Conservation (phyloP, 2,329 filamentous ascomycete genomes). For the Didymella pomorum region DNA sequence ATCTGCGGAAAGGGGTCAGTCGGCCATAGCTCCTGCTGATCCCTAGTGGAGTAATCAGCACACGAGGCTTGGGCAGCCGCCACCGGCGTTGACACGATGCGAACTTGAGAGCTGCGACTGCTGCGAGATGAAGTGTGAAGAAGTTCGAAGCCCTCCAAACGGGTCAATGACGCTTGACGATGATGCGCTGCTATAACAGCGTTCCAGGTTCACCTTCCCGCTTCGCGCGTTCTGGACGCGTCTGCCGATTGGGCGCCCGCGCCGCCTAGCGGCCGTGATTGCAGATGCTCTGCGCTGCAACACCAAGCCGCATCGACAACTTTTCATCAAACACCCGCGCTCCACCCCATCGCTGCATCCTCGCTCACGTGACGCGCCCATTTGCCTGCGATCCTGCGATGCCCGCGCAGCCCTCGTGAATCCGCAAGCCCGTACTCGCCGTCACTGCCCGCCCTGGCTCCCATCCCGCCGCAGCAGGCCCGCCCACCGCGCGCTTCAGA, state of each 20-base stretch:
- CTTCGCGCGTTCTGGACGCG: slow-evolving; percentile 14
- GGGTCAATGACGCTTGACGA: neutral
- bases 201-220: slow-evolving; percentile 3
- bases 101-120: neutral
- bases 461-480: slow-evolving; percentile 38
- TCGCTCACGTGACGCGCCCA: slow-evolving; percentile 26
- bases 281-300: slow-evolving; percentile 13
- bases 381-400: slow-evolving; percentile 25
- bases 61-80: slow-evolving; percentile 9
- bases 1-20: slow-evolving; percentile 20
- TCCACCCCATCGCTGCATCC: slow-evolving; percentile 30
- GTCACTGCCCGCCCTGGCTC: slow-evolving; percentile 48
- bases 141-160: neutral
- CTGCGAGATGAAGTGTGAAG: neutral
- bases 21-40: slow-evolving; percentile 18
- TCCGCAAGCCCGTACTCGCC: slow-evolving; percentile 8
- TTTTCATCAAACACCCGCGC: slow-evolving; percentile 30
- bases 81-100: neutral
- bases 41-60: slow-evolving; percentile 16
- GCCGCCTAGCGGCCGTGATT: slow-evolving; percentile 5
- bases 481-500: slow-evolving; percentile 41
- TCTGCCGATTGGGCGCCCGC: slow-evolving; percentile 26
- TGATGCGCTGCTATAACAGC: slow-evolving; percentile 1
- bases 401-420: slow-evolving; percentile 33
- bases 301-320: slow-evolving; percentile 25